Percentiles rank a stretch among this genome's conserved stretches.
Evolutionary conservation across 2,329 filamentous ascomycete species (phyloP).

Genomic region (Immersiporthe knoxdaviesiana): DNA sequence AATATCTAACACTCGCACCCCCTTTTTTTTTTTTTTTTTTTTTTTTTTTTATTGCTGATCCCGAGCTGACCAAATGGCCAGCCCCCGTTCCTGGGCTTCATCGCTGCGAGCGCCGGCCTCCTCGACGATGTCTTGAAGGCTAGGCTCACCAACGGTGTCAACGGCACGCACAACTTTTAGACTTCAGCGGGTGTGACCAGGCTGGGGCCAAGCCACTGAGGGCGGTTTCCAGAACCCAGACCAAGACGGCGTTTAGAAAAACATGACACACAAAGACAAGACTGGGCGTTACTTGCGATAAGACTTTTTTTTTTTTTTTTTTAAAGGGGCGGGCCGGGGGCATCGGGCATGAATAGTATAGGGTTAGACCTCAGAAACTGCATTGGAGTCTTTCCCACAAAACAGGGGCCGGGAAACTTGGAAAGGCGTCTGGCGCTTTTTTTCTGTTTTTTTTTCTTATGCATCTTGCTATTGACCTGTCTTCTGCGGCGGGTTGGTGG

Average conservation of each 20-base stretch:
- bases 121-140: constrained; percentile 50
- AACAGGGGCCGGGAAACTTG: not conserved
- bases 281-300: constrained; percentile 12
- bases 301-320: no score
- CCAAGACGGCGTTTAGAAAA: constrained; percentile 3
- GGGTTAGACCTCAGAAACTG: constrained; percentile 14
- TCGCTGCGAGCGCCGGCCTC: constrained; percentile 75
- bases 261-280: not conserved
- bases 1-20: no score
- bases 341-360: constrained; percentile 13
- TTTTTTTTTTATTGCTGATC: constrained; percentile 24
- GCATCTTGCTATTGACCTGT: not conserved
- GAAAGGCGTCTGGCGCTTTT: constrained; percentile 19
- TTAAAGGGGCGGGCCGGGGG: not conserved
- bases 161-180: constrained; percentile 24
- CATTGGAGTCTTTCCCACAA: constrained; percentile 1
- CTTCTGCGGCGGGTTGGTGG: not conserved
- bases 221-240: not conserved
- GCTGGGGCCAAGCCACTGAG: not conserved
- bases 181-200: no score
- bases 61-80: constrained; percentile 31
- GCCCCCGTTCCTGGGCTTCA: constrained; percentile 76
- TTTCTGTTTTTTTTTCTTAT: no score
- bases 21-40: constrained; percentile 27
- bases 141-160: constrained; percentile 27